Conservation (phyloP, 106 monocot genomes). For the Allium fistulosum region DNA sequence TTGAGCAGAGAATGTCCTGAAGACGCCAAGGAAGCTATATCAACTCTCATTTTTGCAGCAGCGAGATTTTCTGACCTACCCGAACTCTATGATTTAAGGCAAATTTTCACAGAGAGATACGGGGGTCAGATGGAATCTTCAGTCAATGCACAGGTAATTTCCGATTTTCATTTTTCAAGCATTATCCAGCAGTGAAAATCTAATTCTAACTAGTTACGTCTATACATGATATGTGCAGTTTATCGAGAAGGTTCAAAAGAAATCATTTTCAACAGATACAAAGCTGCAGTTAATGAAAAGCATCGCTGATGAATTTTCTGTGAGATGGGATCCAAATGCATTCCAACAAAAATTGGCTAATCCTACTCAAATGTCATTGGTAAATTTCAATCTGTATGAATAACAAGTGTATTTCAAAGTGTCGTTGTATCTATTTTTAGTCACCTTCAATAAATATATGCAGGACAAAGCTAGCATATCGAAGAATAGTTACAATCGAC, state of each 20-base stretch:
- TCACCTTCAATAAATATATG: neutral
- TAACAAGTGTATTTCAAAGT: neutral
- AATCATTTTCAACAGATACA: slow-evolving; percentile 46
- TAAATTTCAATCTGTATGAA: slow-evolving; percentile 14
- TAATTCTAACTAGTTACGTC: neutral
- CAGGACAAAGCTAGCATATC: slow-evolving; percentile 26
- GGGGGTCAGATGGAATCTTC: slow-evolving; percentile 46
- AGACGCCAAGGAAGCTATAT: slow-evolving; percentile 60
- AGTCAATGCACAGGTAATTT: slow-evolving; percentile 54
- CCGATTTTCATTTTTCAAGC: neutral
- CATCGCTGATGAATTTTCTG: slow-evolving; percentile 57
- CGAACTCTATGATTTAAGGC: slow-evolving; percentile 65
- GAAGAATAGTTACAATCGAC: slow-evolving; percentile 2
- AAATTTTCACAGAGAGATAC: slow-evolving; percentile 41
- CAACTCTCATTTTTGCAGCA: slow-evolving; percentile 82
- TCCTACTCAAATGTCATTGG: slow-evolving; percentile 14
- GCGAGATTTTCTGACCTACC: slow-evolving; percentile 87
- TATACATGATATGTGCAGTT: slow-evolving; percentile 25
- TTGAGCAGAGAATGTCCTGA: slow-evolving; percentile 64
- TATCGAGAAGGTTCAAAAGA: slow-evolving; percentile 45
- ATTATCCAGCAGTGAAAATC: neutral
- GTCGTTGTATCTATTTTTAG: neutral
- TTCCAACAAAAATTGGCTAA: slow-evolving; percentile 20
- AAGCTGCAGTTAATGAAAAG: slow-evolving; percentile 67
- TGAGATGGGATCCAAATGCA: slow-evolving; percentile 43